Conservation (phyloP, 2,329 filamentous ascomycete species). For the Colletotrichum lindemuthianum region DNA sequence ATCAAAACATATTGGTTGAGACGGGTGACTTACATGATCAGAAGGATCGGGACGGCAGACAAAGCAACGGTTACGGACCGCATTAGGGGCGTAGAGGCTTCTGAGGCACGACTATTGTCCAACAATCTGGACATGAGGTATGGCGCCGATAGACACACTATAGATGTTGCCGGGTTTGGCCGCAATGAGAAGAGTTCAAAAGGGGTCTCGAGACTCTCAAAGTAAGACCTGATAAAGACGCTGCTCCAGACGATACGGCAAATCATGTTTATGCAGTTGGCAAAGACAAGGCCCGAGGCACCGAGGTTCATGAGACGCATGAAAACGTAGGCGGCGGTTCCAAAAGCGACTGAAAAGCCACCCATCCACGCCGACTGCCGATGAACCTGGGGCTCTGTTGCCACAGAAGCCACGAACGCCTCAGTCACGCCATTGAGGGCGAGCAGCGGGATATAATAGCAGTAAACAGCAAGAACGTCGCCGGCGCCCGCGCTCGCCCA, state of each 20-base stretch:
- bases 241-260: slow-evolving; percentile 85
- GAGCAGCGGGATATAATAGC: slow-evolving; percentile 92
- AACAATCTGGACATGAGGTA: slow-evolving; percentile 48
- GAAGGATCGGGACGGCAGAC: slow-evolving; percentile 61
- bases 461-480: slow-evolving; percentile 80
- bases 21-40: slow-evolving; percentile 66
- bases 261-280: slow-evolving; percentile 90
- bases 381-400: slow-evolving; percentile 78
- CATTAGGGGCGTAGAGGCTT: slow-evolving; percentile 37
- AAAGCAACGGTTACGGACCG: slow-evolving; percentile 60
- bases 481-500: slow-evolving; percentile 83
- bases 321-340: slow-evolving; percentile 77
- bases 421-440: slow-evolving; percentile 93
- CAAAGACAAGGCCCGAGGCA: slow-evolving; percentile 82
- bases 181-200: slow-evolving; percentile 55
- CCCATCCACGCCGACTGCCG: slow-evolving; percentile 86
- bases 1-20: slow-evolving; percentile 13
- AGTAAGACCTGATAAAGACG: slow-evolving; percentile 75
- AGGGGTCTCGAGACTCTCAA: slow-evolving; percentile 56
- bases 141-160: slow-evolving; percentile 56
- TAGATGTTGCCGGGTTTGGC: slow-evolving; percentile 55
- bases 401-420: slow-evolving; percentile 91
- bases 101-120: slow-evolving; percentile 8
- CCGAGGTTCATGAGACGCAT: slow-evolving; percentile 76
- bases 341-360: slow-evolving; percentile 81